Evolutionary conservation across 306 rosid genomes (phyloP), one percentile per base, ranked within the genome.

Genomic region (Adenanthera pavonina): DNA sequence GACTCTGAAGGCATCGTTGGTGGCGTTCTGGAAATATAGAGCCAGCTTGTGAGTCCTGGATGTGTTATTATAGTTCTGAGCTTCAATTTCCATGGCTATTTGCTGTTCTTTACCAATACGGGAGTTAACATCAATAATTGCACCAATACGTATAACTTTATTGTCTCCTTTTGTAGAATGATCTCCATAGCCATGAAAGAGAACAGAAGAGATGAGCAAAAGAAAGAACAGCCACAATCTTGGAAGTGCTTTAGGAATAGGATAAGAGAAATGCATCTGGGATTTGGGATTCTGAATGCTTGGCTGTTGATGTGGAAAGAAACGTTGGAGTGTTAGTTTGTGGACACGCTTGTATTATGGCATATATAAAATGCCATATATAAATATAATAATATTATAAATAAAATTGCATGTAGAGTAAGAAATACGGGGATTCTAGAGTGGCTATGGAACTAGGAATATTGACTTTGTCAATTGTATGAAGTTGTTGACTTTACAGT

Each of bases 31-130:
- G 80, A 79, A 72, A 73, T 84, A 30, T 25, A 88, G 85, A 76
- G 80, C 73, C 7, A 88, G n/a, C 57, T 86, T 82, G 80, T 62
- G 40, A 9, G 75, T 54, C 49, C 68, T 79, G 15, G 88, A 84
- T 62, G 7, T 79, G 7, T 17, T 72, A 60, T 86, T 88, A 80
- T 79, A 84, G 17, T 40, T 84, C 62, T 82, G 86, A 68, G 82
- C 82, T 61, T 84, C 89, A 61, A 88, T 80, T 20, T 84, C 85
- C 91, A 88, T 86, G 4, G 89, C 91, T 25, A 76, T 44, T 86
- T 7, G 77, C 77, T 86, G 89, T 76, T 88, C 91, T 84, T 88
- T 86, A 30, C 91, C 91, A 35, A 76, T 73, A 2, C 86, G 82
- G 48, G 89, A 67, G 25, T 77, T 69, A 62, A 48, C 48, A 81